These are phyloP conservation scores for Ligustrum vulgare DNA, from an alignment of 257 asterid species.

Conservation along the genomic window DNA sequence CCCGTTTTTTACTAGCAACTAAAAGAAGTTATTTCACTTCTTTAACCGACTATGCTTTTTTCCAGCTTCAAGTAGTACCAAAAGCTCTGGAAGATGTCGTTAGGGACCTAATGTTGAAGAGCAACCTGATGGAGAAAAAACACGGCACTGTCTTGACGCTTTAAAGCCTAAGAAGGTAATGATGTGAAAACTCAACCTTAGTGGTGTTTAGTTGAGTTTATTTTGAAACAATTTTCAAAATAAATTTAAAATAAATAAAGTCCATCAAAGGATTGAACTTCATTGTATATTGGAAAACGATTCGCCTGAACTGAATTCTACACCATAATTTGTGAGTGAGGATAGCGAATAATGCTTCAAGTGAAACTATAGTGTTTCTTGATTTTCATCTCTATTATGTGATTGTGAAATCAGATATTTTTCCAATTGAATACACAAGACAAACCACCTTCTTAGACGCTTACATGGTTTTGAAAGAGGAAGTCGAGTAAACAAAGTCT, in stretches of 20 bases:
- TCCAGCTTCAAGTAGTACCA: not conserved
- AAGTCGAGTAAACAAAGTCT: not conserved
- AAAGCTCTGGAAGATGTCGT: not conserved
- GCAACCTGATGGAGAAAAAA: not conserved
- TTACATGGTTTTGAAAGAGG: not conserved
- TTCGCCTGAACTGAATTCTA: too few relatives aligned
- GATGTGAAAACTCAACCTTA: too few relatives aligned
- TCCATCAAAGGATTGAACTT: too few relatives aligned
- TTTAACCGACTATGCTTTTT: not conserved
- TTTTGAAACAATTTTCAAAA: too few relatives aligned
- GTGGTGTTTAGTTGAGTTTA: too few relatives aligned
- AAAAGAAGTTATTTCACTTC: not conserved
- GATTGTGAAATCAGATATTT: not conserved
- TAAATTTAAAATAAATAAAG: too few relatives aligned
- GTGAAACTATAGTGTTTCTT: too few relatives aligned
- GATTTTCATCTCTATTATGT: not conserved
- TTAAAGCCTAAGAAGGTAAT: too few relatives aligned
- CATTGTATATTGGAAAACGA: too few relatives aligned
- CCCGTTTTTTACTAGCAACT: not conserved
- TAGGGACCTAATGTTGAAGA: not conserved
- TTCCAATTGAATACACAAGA: not conserved
- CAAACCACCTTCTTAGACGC: not conserved
- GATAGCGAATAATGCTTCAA: too few relatives aligned
- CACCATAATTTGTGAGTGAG: too few relatives aligned
- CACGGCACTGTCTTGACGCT: not conserved